phyloP scores from a whole-genome alignment of 2,329 filamentous ascomycete genomes.

The Botrytis fragariae region DNA sequence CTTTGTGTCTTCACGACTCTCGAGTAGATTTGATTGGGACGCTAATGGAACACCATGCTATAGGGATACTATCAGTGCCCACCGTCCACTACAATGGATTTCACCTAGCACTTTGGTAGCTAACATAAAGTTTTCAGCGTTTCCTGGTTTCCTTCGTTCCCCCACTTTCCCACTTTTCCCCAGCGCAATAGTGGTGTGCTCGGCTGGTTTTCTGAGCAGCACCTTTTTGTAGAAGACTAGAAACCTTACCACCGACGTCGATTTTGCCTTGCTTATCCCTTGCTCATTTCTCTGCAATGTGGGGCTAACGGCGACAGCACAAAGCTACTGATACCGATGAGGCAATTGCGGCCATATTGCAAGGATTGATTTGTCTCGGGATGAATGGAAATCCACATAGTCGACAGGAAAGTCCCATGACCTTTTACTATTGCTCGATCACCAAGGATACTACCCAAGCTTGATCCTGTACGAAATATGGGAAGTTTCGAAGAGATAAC shows the following conservation, averaged over 20 bases:
- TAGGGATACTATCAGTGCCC: neutral
- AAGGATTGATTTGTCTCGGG: constrained; percentile 12
- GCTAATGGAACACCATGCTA: neutral
- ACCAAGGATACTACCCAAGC: neutral
- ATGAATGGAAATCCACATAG: neutral
- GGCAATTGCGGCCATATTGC: neutral
- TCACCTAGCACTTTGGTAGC: neutral
- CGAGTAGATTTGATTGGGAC: neutral
- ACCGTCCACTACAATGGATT: neutral
- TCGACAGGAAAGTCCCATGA: constrained; percentile 3
- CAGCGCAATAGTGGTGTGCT: neutral
- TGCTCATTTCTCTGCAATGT: neutral
- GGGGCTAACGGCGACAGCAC: constrained; percentile 5
- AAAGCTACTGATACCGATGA: constrained; percentile 8
- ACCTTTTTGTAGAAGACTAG: neutral
- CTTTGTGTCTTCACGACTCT: neutral
- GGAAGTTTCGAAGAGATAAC: neutral
- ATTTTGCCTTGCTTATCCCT: constrained; percentile 17
- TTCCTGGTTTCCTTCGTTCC: neutral
- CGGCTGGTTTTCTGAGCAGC: constrained; percentile 8
- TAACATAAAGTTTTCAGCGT: neutral
- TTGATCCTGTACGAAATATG: constrained; percentile 2
- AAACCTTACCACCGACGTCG: constrained; percentile 11
- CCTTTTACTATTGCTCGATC: neutral
- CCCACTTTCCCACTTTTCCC: constrained; percentile 5